phyloP scores from a whole-genome alignment of 345 rosid species.

The Geranium brycei region DNA sequence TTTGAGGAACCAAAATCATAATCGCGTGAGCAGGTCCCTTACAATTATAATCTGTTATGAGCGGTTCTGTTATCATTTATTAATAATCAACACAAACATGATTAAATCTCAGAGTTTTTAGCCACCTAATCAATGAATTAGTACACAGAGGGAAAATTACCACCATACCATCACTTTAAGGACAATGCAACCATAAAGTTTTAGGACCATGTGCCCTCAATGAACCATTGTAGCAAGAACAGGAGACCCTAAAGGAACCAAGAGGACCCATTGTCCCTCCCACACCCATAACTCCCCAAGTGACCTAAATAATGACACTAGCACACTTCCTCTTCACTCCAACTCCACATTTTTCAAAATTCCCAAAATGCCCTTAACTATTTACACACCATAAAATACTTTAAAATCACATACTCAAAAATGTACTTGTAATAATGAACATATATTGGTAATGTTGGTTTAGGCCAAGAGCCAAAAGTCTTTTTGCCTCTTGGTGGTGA shows the following conservation, averaged over 20 bases:
- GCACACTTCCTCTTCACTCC: neutral
- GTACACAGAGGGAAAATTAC: neutral
- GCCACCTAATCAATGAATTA: no score
- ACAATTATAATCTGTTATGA: no score
- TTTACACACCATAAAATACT: neutral
- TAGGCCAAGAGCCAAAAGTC: slow-evolving; percentile 96
- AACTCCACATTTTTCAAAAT: no score
- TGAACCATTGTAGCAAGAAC: neutral
- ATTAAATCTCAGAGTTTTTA: no score
- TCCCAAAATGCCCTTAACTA: no score
- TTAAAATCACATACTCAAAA: neutral
- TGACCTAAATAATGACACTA: neutral
- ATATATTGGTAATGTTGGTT: neutral
- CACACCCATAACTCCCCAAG: neutral
- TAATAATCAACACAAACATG: no score
- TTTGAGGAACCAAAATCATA: no score
- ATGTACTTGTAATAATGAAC: neutral
- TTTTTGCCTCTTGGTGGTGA: slow-evolving; percentile 85
- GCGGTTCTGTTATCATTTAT: no score
- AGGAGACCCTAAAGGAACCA: neutral
- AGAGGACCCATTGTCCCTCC: neutral
- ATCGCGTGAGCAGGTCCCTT: no score
- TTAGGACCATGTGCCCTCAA: neutral
- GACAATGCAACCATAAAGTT: neutral
- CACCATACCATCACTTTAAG: neutral